phyloP scores from a whole-genome alignment of 1,139 yeast species.

The Casaregolazyma lundiana region DNA sequence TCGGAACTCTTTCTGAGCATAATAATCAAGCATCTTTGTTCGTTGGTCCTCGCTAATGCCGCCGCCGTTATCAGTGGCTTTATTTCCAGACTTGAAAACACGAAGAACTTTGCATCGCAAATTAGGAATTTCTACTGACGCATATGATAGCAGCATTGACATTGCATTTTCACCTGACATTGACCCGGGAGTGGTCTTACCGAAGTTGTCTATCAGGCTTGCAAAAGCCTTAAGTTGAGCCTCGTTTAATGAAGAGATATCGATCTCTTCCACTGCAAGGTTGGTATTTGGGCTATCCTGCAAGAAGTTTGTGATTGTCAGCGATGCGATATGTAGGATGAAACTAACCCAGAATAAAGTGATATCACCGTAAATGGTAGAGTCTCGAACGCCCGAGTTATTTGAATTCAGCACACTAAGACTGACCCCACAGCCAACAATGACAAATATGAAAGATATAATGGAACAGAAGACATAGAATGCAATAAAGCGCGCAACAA shows the following conservation, averaged over 20 bases:
- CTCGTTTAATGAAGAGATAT: constrained; percentile 30
- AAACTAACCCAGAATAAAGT: constrained; percentile 7
- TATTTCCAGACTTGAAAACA: constrained; percentile 27
- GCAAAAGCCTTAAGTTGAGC: constrained; percentile 39
- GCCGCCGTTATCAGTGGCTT: neutral
- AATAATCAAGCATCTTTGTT: constrained; percentile 4
- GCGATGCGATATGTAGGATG: constrained; percentile 4
- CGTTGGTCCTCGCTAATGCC: constrained; percentile 1
- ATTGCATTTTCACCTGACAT: constrained; percentile 38
- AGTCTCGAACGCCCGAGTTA: neutral
- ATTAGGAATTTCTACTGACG: constrained; percentile 31
- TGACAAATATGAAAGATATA: constrained; percentile 3
- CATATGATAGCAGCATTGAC: constrained; percentile 39
- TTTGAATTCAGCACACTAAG: neutral
- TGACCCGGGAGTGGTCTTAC: constrained; percentile 36
- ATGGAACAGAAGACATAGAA: constrained; percentile 22
- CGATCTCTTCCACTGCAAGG: constrained; percentile 36
- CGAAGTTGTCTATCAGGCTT: constrained; percentile 36
- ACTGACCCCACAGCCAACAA: constrained; percentile 6
- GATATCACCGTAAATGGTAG: constrained; percentile 6
- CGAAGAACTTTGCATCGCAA: constrained; percentile 39
- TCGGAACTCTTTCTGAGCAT: constrained; percentile 33
- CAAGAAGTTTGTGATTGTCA: constrained; percentile 4
- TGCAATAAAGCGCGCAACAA: constrained; percentile 21
- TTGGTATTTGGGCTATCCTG: constrained; percentile 25